Evolutionary conservation across 1,139 yeast genomes (phyloP).

Genomic region (Blastobotrys capitulatus): DNA sequence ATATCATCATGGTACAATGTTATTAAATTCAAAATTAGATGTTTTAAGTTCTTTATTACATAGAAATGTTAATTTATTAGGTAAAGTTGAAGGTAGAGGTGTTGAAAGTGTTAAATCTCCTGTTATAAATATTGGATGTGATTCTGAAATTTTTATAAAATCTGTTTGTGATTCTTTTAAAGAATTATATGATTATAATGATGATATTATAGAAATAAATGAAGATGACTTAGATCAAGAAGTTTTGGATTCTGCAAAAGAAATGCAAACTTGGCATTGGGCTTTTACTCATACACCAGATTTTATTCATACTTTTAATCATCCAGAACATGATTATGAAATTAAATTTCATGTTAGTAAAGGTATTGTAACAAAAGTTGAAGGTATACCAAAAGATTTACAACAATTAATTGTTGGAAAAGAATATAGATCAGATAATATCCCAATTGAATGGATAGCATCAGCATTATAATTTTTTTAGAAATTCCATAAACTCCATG

Average conservation of each 20-base stretch:
- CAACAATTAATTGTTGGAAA: neutral
- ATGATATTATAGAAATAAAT: slow-evolving; percentile 13
- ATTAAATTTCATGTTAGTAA: slow-evolving; percentile 43
- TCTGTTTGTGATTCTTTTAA: slow-evolving; percentile 44
- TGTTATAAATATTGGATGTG: slow-evolving; percentile 58
- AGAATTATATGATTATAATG: slow-evolving; percentile 12
- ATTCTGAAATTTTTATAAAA: slow-evolving; percentile 43
- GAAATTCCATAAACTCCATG: slow-evolving; percentile 6
- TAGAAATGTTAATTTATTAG: slow-evolving; percentile 41
- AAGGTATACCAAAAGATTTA: neutral
- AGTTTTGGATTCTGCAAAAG: slow-evolving; percentile 40
- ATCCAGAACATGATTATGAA: slow-evolving; percentile 31
- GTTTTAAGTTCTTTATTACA: slow-evolving; percentile 53
- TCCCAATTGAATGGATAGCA: slow-evolving; percentile 7
- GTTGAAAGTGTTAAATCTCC: slow-evolving; percentile 75
- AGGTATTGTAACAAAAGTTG: slow-evolving; percentile 32
- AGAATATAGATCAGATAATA: slow-evolving; percentile 3
- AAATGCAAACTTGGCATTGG: slow-evolving; percentile 63
- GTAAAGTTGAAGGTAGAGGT: slow-evolving; percentile 51
- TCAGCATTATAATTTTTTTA: neutral
- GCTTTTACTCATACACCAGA: slow-evolving; percentile 65
- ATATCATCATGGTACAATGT: slow-evolving; percentile 96
- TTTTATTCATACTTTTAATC: slow-evolving; percentile 44
- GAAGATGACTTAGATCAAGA: slow-evolving; percentile 41
- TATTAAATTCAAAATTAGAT: slow-evolving; percentile 59